Base-by-base conservation (phyloP, 1,284 basidiomycete genomes). In the Microbotryum saponariae region DNA sequence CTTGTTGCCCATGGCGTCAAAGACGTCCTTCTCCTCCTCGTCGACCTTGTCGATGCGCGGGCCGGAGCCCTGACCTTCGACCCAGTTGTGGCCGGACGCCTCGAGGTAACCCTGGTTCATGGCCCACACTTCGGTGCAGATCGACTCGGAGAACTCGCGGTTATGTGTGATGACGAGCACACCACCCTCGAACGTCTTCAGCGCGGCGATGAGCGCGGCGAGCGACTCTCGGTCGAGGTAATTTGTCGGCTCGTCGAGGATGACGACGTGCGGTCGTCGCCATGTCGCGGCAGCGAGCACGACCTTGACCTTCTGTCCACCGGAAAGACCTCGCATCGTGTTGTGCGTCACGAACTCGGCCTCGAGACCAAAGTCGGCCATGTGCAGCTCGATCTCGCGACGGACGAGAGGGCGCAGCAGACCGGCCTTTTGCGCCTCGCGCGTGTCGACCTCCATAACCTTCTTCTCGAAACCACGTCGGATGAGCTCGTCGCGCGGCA, bases 281-380 rank as follows among this genome's bases (percentile, higher is more conserved):
- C 93, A 97, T 53, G 92, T 97, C 54, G 94, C 91, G 71, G 94
- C 92, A 79, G 91, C 93, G 73, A 97, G 89, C 29, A 97, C 94
- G 73, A 98, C 93, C 85, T 97, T 97, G 77, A 97, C 93, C 82
- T 98, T 98, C 80, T 99, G 96, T 77, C 96, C 96, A 79, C 96
- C 96, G 64, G 91, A 96, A 56, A 97, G 86, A 85, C 93, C 93
- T 67, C 91, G 84, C 71, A 68, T 70, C 16, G 70, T 72, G 66
- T 73, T 73, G 83, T 97, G 92, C 45, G 89, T 89, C 70, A 93
- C 90, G 77, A 96, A 96, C 81, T 94, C 91, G 66, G 92, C 81
- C 80, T 97, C 92, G 74, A 97, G 88, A 80, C 92, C 91, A 71
- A 91, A 91, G 82, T 96, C 91, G 67, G 87, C 89, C 71, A 96